These are phyloP conservation scores for Pseudozyma tsukubaensis DNA, from an alignment of 1,284 basidiomycete species.

Conservation along the genomic window DNA sequence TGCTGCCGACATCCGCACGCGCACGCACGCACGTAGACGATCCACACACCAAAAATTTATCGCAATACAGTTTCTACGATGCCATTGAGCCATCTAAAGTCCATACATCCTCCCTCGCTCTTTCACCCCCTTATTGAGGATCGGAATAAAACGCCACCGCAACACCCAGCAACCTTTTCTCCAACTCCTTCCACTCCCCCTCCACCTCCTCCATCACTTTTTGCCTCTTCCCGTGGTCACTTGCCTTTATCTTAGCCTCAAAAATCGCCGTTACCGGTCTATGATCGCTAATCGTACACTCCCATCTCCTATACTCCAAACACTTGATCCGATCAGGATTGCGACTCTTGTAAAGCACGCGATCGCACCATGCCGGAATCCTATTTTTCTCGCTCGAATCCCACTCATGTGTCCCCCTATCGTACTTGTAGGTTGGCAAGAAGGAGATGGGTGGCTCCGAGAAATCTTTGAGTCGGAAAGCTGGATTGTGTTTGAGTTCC, in stretches of 20 bases:
- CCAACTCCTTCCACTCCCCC: slow-evolving; percentile 15
- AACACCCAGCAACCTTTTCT: slow-evolving; percentile 16
- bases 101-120: slow-evolving; percentile 1
- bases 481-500: slow-evolving; percentile 85
- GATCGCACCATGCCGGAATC: slow-evolving; percentile 94
- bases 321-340: slow-evolving; percentile 73
- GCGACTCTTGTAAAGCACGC: slow-evolving; percentile 81
- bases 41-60: not conserved
- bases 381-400: slow-evolving; percentile 89
- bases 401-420: slow-evolving; percentile 78
- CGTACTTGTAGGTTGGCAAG: slow-evolving; percentile 92
- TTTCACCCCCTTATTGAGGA: slow-evolving; percentile 16
- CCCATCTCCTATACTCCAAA: slow-evolving; percentile 64
- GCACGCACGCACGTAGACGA: slow-evolving; percentile 1
- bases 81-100: not conserved
- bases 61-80: not conserved
- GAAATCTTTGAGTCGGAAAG: slow-evolving; percentile 85
- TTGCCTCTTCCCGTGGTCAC: slow-evolving; percentile 21
- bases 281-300: slow-evolving; percentile 68
- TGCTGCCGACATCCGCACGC: no score
- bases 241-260: slow-evolving; percentile 38
- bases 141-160: slow-evolving; percentile 19
- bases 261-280: slow-evolving; percentile 64
- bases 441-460: slow-evolving; percentile 74
- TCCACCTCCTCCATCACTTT: slow-evolving; percentile 28